Conservation (phyloP, 148 eudicot genomes). For the Fagopyrum esculentum region DNA sequence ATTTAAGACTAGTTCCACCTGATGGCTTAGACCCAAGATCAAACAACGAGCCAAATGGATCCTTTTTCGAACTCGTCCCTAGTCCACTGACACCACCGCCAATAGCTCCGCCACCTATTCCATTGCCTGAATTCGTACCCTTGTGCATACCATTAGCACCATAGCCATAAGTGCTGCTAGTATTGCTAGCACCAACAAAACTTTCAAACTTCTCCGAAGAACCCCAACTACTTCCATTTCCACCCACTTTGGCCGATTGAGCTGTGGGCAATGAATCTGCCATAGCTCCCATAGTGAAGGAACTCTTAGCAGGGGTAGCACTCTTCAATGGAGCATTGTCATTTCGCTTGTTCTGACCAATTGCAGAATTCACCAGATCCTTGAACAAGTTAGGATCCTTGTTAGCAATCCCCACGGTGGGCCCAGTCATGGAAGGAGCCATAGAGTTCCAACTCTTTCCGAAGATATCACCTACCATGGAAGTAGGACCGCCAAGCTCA, state of each 20-base stretch:
- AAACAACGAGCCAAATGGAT: conserved; percentile 68
- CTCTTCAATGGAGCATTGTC: conserved; percentile 70
- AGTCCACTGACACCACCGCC: conserved; percentile 32
- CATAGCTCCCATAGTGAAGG: conserved; percentile 58
- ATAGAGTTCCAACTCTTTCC: conserved; percentile 72
- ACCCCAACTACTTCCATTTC: conserved; percentile 22
- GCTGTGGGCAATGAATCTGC: conserved; percentile 57
- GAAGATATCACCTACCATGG: conserved; percentile 85
- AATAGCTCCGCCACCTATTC: background rate
- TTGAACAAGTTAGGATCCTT: conserved; percentile 84
- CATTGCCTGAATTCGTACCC: conserved; percentile 11
- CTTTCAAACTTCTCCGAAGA: conserved; percentile 22
- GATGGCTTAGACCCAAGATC: conserved; percentile 54
- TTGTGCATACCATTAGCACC: conserved; percentile 5
- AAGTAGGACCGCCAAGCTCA: conserved; percentile 45
- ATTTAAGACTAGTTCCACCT: conserved; percentile 29
- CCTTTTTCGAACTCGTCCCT: conserved; percentile 43
- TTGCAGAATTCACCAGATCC: conserved; percentile 61
- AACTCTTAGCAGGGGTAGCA: conserved; percentile 18
- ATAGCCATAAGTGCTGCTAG: background rate
- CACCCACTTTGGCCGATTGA: conserved; percentile 16
- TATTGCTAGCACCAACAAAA: conserved; percentile 17
- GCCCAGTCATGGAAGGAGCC: conserved; percentile 10
- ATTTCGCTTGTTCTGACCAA: conserved; percentile 44
- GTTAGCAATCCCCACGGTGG: conserved; percentile 53